Evolutionary conservation across 352 stramenopile species (phyloP), one percentile per base, ranked within the genome.

Genomic region (Phytophthora tentaculata): DNA sequence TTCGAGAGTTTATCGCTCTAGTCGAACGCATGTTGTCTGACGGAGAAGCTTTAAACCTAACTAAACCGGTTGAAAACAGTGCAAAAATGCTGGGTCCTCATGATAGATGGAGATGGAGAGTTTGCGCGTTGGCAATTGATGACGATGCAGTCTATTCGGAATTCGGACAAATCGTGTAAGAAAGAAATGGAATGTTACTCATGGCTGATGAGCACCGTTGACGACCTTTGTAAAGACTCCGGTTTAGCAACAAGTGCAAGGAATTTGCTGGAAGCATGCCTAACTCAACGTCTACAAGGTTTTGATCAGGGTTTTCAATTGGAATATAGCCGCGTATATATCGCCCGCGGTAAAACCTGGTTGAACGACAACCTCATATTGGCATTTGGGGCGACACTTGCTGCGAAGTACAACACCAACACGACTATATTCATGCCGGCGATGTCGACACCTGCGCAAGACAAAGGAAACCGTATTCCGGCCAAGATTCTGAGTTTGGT

Each of bases 91-190:
- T 62, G 56, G 43, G 28, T 62, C 6, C 10, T 54, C n/a, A 35
- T 5, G 6, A 22, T 55, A 5, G 28, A 55, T 10, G 26, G 28
- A 37, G 14, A 49, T 3, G 47, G 47, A 53, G 44, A 49, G 0
- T 45, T 55, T n/a, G n/a, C n/a, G n/a, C n/a, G n/a, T n/a, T n/a
- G n/a, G n/a, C 56, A 63, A 13, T 19, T 55, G 5, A 63, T 63
- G 56, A 5, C 28, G 10, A 63, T 63, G 43, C 26, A 55, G 19
- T 63, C 39, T n/a, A 2, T 63, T 6, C 55, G 56, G 44, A 55
- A n/a, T 19, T 37, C 55, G 20, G 28, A 4, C 12, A 10, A 35
- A 32, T 22, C 16, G n/a, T 22, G 47, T 6, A 47, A 48, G 14
- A 19, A 50, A 19, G 47, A 23, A 13, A 55, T 26, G 28, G 13